Evolutionary conservation across 306 rosid genomes (phyloP), one percentile per base, ranked within the genome.

Genomic region (Corylus americana): DNA sequence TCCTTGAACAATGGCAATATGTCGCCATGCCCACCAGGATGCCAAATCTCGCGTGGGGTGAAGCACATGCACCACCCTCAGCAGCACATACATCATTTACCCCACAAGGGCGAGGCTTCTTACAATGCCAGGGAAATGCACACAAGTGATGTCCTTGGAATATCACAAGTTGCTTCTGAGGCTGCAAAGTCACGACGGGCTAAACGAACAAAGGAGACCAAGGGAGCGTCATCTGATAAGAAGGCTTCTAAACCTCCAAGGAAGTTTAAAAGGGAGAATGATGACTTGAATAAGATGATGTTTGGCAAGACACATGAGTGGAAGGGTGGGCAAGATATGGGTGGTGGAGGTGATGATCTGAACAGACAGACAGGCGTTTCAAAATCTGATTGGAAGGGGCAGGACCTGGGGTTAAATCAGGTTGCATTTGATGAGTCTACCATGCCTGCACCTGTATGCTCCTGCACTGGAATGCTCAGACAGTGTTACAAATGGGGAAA

Each of bases 401-500:
- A 90, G 77, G 99, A 95, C 82, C 79, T 95, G 83, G 98, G 96
- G 35, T 71, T 96, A 85, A 96, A 96, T 79, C 98, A 93, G 75
- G 99, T 96, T 49, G 90, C 90, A 10, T 96, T 85, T 39, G 99
- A 96, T 50, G 99, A 96, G 75, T 88, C 98, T 0, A 96, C 99
- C 57, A 96, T 96, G 98, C 99, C 99, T 59, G 90, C 96, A 0
- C 99, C 99, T 1, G 88, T 85, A 6, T 96, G 99, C 82, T 93
- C 98, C 10, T 96, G 99, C 89, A 96, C 99, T 1, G 93, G 97
- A 72, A 85, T 82, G 20, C 79, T 82, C 53, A 89, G 96, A 71
- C 99, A 96, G 79, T 96, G 99, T 88, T 96, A 96, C 93, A 96
- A 96, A 84, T 96, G 98, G 99, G 98, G 99, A 3, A 91, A 91